Evolutionary conservation across 176 grass and related monocot genomes (phyloP).

Genomic region (Thinopyrum elongatum): DNA sequence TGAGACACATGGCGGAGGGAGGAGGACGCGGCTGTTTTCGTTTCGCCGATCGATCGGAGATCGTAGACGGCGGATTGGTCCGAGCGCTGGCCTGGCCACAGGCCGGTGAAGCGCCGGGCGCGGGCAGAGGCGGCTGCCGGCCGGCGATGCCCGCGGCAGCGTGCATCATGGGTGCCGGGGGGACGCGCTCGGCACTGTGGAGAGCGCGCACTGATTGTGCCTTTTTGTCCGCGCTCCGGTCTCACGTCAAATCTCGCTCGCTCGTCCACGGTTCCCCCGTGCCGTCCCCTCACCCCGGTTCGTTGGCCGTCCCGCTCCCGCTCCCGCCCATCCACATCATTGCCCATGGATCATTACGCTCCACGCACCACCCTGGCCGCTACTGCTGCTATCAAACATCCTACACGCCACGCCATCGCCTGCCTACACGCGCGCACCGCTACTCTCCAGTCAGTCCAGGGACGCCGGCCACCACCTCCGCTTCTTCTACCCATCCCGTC

Average conservation of each 20-base stretch:
- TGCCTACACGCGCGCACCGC: not conserved
- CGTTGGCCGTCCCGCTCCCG: not conserved
- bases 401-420: not conserved
- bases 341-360: constrained; percentile 32
- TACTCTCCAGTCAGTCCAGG: no score
- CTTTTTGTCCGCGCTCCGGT: constrained; percentile 7
- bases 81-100: no score
- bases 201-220: constrained; percentile 18
- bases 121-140: no score
- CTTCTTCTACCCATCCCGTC: not conserved
- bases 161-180: no score
- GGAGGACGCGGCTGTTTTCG: no score
- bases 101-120: no score
- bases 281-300: not conserved
- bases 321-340: constrained; percentile 13
- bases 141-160: no score
- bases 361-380: not conserved
- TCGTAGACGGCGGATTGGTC: no score
- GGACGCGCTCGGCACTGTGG: not conserved
- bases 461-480: not conserved
- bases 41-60: no score
- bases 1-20: not conserved
- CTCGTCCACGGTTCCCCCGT: not conserved
- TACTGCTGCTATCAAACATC: not conserved
- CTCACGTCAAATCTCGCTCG: constrained; percentile 36